Base-by-base conservation (phyloP, 495 filamentous ascomycete species). In the Saxophila tyrrhenica region DNA sequence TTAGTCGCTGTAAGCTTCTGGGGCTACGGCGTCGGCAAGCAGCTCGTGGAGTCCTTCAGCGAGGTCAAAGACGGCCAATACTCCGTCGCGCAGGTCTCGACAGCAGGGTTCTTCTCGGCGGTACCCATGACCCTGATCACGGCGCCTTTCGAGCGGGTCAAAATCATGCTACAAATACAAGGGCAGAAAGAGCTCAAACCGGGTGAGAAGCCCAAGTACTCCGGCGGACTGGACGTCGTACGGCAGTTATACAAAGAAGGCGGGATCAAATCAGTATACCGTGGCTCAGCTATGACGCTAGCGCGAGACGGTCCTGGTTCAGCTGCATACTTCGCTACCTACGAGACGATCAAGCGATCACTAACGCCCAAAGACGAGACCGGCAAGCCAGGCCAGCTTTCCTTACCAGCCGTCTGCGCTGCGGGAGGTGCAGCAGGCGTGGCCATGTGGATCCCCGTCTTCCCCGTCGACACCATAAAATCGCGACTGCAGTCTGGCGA, bases 361-460 rank as follows among this genome's bases (percentile, higher is more conserved):
- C 72, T 99, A 59, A 95, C 88, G n/a, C 90, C 90, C 15, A 80
- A 82, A 58, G 89, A 95, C 64, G 85, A 77, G 16, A 68, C 72
- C n/a, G 88, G 87, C 10, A 83, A 87, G 16, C 82, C 76, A 13
- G 84, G 82, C 38, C 72, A 90, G 58, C 72, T 97, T 44, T 89
- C 85, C 50, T 69, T 97, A 56, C 67, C 78, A 2, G 94, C 92
- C 2, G 79, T 99, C n/a, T 82, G 87, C 57, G 75, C 79, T 35
- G 92, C 92, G 0, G 92, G 92, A 55, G 92, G 87, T 44, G 85
- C 82, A 0, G 92, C 92, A 0, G 92, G 92, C 62, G 82, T 99
- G 46, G 89, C 92, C 21, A 99, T 99, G 94, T 99, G 92, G 92
- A 87, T 96, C 56, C 88, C 94, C 22, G 89, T 99, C 19, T 99